Base-by-base conservation (phyloP, 768 basidiomycete genomes). In the Lanmaoa rubissima region DNA sequence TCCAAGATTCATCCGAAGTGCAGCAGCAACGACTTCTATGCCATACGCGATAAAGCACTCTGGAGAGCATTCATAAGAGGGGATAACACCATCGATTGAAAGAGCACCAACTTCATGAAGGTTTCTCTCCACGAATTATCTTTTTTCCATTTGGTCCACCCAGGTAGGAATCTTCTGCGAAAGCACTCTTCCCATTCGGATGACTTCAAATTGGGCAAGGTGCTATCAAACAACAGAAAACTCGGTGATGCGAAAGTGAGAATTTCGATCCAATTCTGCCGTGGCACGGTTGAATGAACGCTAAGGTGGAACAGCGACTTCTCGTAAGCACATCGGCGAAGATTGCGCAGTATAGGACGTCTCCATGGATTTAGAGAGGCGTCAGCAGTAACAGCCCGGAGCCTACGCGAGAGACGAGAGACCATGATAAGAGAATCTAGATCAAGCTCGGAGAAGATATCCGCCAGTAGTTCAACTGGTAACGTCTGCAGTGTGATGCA, bases 1-100 rank as follows among this genome's bases (percentile, higher is more conserved):
- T 92, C 90, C 91, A 93, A 21, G 88, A 76, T 72, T 93, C 92
- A 62, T 90, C 87, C 8, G 82, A 70, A 21, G 90, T 90, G 65
- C 90, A 92, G n/a, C 79, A 77, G 4, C 83, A 83, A 39, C 74
- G 76, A 64, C 78, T 80, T 53, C 89, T 82, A 67, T 92, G 91
- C 81, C 82, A 86, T 39, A 87, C 76, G 34, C 86, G 78, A 65
- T 81, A 77, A 51, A 92, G 70, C 36, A 81, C 66, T 65, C 90
- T 91, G 51, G 45, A 60, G 31, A 53, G 41, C 21, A 40, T 59
- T 54, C 48, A 64, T 55, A 43, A 50, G 57, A 53, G 39, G 19
- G 24, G 53, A 49, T 41, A 24, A 40, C 19, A 32, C 41, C 35
- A 57, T 49, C 1, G 48, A 44, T 42, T 42, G 35, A 53, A 56